Base-by-base conservation (phyloP, 2,329 filamentous ascomycete species). In the Hymenoscyphus linearis region DNA sequence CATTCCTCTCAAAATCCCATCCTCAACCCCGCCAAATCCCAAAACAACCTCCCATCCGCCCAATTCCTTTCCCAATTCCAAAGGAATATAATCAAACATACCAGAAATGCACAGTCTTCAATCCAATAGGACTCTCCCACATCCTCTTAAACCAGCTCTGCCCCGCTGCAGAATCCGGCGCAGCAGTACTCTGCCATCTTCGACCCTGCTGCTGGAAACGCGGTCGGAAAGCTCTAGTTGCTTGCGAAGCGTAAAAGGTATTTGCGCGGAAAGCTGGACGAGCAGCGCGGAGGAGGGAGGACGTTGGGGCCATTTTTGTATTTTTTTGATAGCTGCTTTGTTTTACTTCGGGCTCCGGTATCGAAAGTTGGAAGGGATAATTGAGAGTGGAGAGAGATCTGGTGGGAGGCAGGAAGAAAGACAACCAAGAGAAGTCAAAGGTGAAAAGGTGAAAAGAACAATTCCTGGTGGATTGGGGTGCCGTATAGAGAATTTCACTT, bases 91-190 rank as follows among this genome's bases (percentile, higher is more conserved):
- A 9, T 25, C 16, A 10, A 63, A 73, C 82, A 67, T 80, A 93
- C 93, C 95, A 99, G 80, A 99, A 99, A 78, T 99, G 95, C 71
- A 99, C 95, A 65, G 95, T 99, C 87, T 92, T 92, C 70, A 93
- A 70, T 57, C 90, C 90, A 66, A 93, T 77, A 65, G 90, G 89
- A 76, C 88, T 91, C 76, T 91, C 85, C 88, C 88, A 92, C 82
- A 96, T 85, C 77, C 86, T 86, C 80, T 88, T 86, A 76, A 95
- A 86, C 81, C 82, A 87, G 72, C 79, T 78, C 65, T 75, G 70
- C 68, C 77, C 71, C 62, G 76, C 74, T 61, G 77, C 74, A 62
- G 75, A 74, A 9, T 37, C 40, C 68, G 77, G 74, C 68, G 75
- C 67, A 65, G 75, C 27, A 52, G 87, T 87, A 76, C 86, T 91